Base-by-base conservation (phyloP, 345 rosid genomes). In the Adansonia digitata region DNA sequence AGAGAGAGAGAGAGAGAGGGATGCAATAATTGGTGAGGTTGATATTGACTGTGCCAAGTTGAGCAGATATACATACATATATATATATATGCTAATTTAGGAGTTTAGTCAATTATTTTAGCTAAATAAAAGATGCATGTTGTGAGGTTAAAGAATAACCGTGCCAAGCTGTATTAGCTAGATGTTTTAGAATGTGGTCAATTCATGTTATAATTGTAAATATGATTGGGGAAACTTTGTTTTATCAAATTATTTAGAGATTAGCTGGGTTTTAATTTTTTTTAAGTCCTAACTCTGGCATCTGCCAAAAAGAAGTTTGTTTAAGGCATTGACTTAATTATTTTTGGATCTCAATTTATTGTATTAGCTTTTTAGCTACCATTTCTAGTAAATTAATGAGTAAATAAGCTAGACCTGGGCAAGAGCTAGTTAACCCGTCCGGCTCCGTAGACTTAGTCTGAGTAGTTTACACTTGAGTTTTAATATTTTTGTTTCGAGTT, bases 11-110 rank as follows among this genome's bases (percentile, higher is more conserved):
- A 60, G n/a, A 20, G 34, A 40, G n/a, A 29, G 26, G 26, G 8
- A 22, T 60, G 48, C 51, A 10, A 40, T 71, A 26, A 40, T 69
- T 43, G 35, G 60, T 46, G 71, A 73, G 46, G 51, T 20, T 43
- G 76, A 42, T 57, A 77, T 46, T 49, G 29, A 55, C 7, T 52
- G 55, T 55, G 76, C 42, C 67, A 52, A 55, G 37, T 67, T 20
- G 69, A 29, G 68, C 11, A 27, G 71, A 20, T 27, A 20, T 34
- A n/a, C n/a, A n/a, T n/a, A n/a, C n/a, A n/a, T n/a, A n/a, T n/a
- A n/a, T n/a, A n/a, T n/a, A n/a, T n/a, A n/a, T n/a, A n/a, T n/a
- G 49, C 34, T 43, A 63, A 43, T 67, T 76, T 69, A 26, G 64
- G 67, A 42, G 66, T 64, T 46, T 15, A 69, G 72, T 39, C 59